phyloP scores from a whole-genome alignment of 495 filamentous ascomycete genomes.

The Tuber melanosporum region DNA sequence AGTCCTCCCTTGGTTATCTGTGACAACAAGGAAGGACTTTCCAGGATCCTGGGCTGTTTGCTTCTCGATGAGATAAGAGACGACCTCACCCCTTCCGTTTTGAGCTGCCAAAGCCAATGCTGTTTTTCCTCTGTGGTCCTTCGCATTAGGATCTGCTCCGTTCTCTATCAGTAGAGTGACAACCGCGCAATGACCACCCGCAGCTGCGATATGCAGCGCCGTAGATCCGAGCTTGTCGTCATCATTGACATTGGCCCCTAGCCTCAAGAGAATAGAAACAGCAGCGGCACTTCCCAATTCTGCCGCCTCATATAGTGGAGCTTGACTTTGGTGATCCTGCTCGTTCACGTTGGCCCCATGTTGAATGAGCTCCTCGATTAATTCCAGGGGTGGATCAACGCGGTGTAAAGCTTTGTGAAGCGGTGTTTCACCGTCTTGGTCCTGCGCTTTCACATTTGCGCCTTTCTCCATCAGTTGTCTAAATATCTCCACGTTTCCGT shows the following conservation, averaged over 20 bases:
- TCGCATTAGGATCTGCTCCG: constrained; percentile 5
- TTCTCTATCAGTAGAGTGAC: constrained; percentile 1
- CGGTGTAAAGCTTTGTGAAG: constrained; percentile 16
- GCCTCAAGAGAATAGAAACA: constrained; percentile 3
- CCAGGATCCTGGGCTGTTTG: background rate
- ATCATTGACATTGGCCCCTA: constrained; percentile 14
- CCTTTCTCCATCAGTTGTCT: constrained; percentile 16
- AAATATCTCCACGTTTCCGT: constrained; percentile 12
- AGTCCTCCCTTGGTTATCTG: constrained; percentile 16
- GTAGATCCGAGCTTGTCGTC: constrained; percentile 11
- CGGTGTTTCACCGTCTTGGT: constrained; percentile 6
- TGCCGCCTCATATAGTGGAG: constrained; percentile 9
- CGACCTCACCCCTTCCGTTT: constrained; percentile 8
- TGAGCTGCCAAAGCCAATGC: constrained; percentile 10
- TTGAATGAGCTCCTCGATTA: constrained; percentile 21
- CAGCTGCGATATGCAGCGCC: constrained; percentile 14
- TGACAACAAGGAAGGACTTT: background rate
- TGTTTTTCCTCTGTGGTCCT: constrained; percentile 10
- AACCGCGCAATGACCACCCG: constrained; percentile 3
- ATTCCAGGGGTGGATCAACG: constrained; percentile 8
- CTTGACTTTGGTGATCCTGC: constrained; percentile 26
- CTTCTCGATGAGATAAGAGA: constrained; percentile 15
- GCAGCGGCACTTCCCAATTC: background rate
- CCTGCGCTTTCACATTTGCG: constrained; percentile 24
- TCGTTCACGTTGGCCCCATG: constrained; percentile 26